These are phyloP conservation scores for Mucor saturninus DNA, from an alignment of 371 early-diverging fungal species.

Conservation along the genomic window DNA sequence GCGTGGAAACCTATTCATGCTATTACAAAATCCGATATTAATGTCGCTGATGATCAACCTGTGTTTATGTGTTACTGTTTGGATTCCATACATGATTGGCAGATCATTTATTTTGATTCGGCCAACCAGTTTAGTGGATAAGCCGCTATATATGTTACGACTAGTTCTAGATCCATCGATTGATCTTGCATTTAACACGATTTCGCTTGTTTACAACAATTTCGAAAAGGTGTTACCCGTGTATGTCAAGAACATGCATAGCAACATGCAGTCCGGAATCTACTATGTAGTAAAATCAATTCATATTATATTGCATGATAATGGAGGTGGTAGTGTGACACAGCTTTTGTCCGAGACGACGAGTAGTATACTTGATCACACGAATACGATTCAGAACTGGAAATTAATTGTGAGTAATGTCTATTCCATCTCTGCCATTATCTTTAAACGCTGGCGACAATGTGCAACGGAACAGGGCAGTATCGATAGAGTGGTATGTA, in stretches of 20 bases:
- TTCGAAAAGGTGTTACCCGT: neutral
- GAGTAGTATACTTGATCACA: neutral
- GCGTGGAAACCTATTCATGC: conserved; percentile 71
- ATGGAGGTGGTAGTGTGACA: conserved; percentile 5
- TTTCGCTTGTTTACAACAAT: conserved; percentile 3
- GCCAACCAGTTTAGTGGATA: conserved; percentile 49
- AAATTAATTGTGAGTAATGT: conserved; percentile 4
- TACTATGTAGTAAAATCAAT: conserved; percentile 16
- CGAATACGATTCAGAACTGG: conserved; percentile 7
- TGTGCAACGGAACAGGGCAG: conserved; percentile 37
- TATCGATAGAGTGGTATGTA: conserved; percentile 38
- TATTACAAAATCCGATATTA: conserved; percentile 76
- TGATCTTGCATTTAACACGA: conserved; percentile 42
- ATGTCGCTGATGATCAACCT: conserved; percentile 73
- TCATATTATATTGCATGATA: conserved; percentile 10
- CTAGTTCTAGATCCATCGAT: conserved; percentile 54
- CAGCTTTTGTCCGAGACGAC: conserved; percentile 10
- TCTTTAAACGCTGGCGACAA: conserved; percentile 31
- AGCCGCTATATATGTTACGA: conserved; percentile 52
- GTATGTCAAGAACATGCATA: neutral
- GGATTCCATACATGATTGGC: conserved; percentile 81
- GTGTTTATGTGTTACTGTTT: conserved; percentile 72
- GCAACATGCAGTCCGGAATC: neutral
- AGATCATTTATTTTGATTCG: conserved; percentile 49
- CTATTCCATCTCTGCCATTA: conserved; percentile 8